Conservation (phyloP, 1,284 basidiomycete genomes). For the Sanghuangporus weigelae region DNA sequence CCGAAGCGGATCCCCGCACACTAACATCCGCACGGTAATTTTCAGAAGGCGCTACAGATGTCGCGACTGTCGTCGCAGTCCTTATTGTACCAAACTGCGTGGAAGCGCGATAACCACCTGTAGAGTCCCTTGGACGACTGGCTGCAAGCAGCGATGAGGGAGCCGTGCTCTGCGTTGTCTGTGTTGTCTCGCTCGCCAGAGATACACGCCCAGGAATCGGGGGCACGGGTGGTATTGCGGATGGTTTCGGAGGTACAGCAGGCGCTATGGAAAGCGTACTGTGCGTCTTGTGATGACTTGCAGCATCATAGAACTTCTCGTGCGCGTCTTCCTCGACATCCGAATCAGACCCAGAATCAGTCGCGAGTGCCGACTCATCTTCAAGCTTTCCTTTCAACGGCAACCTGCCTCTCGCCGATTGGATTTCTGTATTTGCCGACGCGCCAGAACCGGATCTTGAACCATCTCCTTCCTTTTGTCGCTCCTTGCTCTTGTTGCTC, state of each 20-base stretch:
- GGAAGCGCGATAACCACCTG: slow-evolving; percentile 34
- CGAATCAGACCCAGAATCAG: slow-evolving; percentile 8
- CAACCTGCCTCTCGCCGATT: background rate
- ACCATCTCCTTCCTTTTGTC: background rate
- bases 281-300: background rate
- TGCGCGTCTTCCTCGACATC: slow-evolving; percentile 11
- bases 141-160: slow-evolving; percentile 55
- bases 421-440: background rate
- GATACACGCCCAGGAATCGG: slow-evolving; percentile 28
- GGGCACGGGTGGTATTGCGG: background rate
- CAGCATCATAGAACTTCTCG: slow-evolving; percentile 8
- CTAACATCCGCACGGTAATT: slow-evolving; percentile 59
- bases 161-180: slow-evolving; percentile 50
- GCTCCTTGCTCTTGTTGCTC: background rate
- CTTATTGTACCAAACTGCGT: slow-evolving; percentile 73
- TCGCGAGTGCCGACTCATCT: slow-evolving; percentile 9
- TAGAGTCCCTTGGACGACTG: slow-evolving; percentile 20
- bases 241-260: background rate
- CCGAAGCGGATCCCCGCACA: slow-evolving; percentile 21
- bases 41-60: slow-evolving; percentile 43
- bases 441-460: background rate
- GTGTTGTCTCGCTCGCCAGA: slow-evolving; percentile 37
- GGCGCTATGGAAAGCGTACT: background rate
- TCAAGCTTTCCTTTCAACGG: background rate
- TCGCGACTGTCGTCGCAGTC: slow-evolving; percentile 72